These are phyloP conservation scores for Termitomyces titanicus DNA, from an alignment of 768 basidiomycete genomes.

Conservation along the genomic window DNA sequence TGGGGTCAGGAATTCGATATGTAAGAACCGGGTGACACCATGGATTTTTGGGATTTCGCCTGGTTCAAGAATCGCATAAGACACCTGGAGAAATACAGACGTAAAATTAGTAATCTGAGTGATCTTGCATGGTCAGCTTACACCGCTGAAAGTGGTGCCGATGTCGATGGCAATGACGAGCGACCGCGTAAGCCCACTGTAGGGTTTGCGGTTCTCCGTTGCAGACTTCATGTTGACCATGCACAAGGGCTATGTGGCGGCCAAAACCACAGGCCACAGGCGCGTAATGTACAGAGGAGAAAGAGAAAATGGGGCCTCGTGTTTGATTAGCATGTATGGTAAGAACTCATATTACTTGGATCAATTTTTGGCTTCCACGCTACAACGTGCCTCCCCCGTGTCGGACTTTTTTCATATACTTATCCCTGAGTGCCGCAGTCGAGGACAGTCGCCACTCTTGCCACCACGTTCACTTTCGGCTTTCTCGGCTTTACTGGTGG, in stretches of 20 bases:
- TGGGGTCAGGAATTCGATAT: constrained; percentile 6
- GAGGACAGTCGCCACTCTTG: not conserved
- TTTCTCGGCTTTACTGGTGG: constrained; percentile 11
- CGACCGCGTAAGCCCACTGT: constrained; percentile 56
- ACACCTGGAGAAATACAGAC: constrained; percentile 37
- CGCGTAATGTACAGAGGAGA: constrained; percentile 10
- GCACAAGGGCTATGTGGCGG: constrained; percentile 2
- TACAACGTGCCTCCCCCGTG: constrained; percentile 12
- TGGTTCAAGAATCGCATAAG: constrained; percentile 80
- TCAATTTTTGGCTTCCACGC: constrained; percentile 13
- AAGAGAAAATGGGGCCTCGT: constrained; percentile 13
- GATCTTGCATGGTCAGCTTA: constrained; percentile 22
- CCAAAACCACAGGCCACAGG: constrained; percentile 5
- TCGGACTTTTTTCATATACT: too few species aligned
- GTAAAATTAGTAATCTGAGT: not conserved
- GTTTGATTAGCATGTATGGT: constrained; percentile 16
- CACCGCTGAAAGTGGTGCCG: constrained; percentile 81
- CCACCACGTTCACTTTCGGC: constrained; percentile 3
- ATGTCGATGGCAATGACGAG: constrained; percentile 79
- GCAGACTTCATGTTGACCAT: constrained; percentile 18
- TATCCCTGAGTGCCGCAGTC: constrained; percentile 9
- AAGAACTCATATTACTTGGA: constrained; percentile 6
- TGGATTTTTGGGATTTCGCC: constrained; percentile 79
- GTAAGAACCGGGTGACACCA: constrained; percentile 79
- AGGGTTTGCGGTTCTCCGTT: constrained; percentile 69